Conservation (phyloP, 2,329 filamentous ascomycete species). For the Aschersonia sp. region DNA sequence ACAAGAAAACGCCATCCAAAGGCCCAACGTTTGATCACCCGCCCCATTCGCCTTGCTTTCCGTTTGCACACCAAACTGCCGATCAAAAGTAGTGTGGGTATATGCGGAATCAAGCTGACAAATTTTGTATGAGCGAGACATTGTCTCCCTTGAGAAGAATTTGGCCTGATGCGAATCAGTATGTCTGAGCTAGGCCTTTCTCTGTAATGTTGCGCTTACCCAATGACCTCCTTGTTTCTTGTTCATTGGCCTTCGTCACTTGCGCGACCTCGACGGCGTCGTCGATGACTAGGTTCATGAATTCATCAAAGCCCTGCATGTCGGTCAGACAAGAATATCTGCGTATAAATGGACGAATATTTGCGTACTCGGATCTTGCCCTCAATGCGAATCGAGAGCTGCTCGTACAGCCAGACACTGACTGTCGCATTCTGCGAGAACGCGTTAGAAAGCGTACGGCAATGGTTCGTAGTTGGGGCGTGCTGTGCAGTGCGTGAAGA, state of each 20-base stretch:
- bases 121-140: conserved; percentile 62
- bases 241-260: conserved; percentile 61
- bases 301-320: conserved; percentile 84
- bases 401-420: conserved; percentile 94
- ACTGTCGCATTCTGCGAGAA: conserved; percentile 60
- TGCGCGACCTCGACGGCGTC: conserved; percentile 87
- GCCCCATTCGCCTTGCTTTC: too few species aligned
- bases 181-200: not conserved
- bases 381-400: conserved; percentile 85
- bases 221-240: conserved; percentile 63
- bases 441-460: not conserved
- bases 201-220: conserved; percentile 39
- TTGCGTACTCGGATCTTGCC: conserved; percentile 75
- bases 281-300: conserved; percentile 97
- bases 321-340: not conserved
- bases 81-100: too few species aligned
- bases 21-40: too few species aligned
- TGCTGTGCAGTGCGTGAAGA: not conserved
- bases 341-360: not conserved
- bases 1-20: too few species aligned
- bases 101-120: conserved; percentile 1
- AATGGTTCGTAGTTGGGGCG: not conserved
- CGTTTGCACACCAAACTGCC: not conserved
- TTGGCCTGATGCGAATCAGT: conserved; percentile 44
- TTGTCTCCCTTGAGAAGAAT: conserved; percentile 83